phyloP scores from a whole-genome alignment of 495 filamentous ascomycete species.

The Penicillium soppii region DNA sequence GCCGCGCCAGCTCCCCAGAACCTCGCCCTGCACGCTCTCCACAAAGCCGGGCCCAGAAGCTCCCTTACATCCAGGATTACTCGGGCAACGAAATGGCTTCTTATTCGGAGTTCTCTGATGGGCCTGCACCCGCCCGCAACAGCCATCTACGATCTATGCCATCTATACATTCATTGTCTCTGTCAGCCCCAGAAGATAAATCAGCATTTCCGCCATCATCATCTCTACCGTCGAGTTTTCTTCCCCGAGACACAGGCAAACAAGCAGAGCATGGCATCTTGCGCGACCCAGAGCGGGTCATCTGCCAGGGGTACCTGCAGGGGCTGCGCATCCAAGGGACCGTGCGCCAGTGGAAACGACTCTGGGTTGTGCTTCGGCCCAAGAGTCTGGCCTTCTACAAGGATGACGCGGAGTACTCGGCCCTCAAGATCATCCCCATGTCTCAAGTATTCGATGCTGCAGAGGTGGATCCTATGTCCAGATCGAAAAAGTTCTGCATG shows the following conservation, averaged over 20 bases:
- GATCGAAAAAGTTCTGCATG: conserved; percentile 80
- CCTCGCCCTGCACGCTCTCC: conserved; percentile 34
- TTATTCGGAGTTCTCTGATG: conserved; percentile 88
- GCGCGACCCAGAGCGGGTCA: conserved; percentile 69
- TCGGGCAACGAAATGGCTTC: conserved; percentile 87
- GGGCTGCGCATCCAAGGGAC: conserved; percentile 82
- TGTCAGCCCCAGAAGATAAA: conserved; percentile 28
- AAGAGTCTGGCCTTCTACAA: conserved; percentile 90
- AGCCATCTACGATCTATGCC: conserved; percentile 33
- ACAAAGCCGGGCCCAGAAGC: conserved; percentile 27
- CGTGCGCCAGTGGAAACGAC: conserved; percentile 89
- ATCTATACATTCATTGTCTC: conserved; percentile 32
- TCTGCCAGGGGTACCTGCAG: conserved; percentile 90
- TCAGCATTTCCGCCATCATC: conserved; percentile 16
- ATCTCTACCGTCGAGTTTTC: neutral
- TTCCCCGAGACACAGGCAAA: conserved; percentile 56
- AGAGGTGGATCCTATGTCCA: conserved; percentile 84
- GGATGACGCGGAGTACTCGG: conserved; percentile 87
- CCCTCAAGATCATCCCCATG: conserved; percentile 77
- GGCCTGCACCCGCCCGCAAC: conserved; percentile 29
- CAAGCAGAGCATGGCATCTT: conserved; percentile 53
- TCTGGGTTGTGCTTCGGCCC: conserved; percentile 90
- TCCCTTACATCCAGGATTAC: conserved; percentile 65
- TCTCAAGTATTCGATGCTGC: conserved; percentile 84
- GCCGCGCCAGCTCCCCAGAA: conserved; percentile 47